Percentiles rank a stretch among this genome's conserved stretches.
phyloP scores from a whole-genome alignment of 2,329 filamentous ascomycete genomes.

The Diaporthe caulivora region DNA sequence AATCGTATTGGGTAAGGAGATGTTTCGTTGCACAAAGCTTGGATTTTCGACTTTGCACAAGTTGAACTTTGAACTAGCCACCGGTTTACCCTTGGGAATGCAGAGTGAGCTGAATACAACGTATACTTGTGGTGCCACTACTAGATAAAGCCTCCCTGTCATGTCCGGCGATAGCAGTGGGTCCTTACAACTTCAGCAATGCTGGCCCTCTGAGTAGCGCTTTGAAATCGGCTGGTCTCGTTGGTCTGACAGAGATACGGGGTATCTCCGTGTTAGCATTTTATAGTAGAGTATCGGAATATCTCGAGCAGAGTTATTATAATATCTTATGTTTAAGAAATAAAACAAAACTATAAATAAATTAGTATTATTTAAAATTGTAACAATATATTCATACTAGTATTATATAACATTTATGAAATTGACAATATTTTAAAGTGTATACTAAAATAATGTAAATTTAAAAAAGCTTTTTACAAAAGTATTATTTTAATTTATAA shows the following conservation, averaged over 20 bases:
- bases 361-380: no score
- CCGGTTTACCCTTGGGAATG: background rate
- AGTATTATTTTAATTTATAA: no score
- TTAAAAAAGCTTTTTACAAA: no score
- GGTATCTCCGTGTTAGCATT: no score
- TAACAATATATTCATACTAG: no score
- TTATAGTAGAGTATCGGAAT: no score
- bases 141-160: background rate
- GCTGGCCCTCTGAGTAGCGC: background rate
- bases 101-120: background rate
- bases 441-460: no score
- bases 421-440: no score
- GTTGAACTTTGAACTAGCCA: background rate
- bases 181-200: background rate
- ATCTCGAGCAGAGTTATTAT: no score
- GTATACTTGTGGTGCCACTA: background rate
- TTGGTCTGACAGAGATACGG: background rate
- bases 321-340: no score
- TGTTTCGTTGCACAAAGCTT: constrained; percentile 1
- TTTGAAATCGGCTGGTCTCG: background rate
- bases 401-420: no score
- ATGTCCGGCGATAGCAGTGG: constrained; percentile 1
- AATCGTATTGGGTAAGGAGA: background rate
- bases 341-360: no score
- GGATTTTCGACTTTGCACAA: background rate